Evolutionary conservation across 306 rosid genomes (phyloP), one percentile per base, ranked within the genome.

Genomic region (Abrus pulchellus): DNA sequence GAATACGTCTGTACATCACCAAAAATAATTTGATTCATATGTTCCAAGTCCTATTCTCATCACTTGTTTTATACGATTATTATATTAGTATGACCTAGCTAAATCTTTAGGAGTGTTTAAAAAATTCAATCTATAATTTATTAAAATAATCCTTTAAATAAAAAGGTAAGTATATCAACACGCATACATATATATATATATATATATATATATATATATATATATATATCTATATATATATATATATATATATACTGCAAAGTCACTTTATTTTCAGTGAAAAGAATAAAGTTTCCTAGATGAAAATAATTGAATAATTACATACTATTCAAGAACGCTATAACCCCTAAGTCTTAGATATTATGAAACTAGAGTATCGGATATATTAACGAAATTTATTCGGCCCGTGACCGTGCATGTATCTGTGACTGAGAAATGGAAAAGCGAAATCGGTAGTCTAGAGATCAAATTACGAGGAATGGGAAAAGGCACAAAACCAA

Each of bases 391-490:
- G 11, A 1, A 45, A 34, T 27, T 9, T 49, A 32, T 28, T 12
- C 1, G 6, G 64, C 68, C 55, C 12, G 56, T 30, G 12, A 1
- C 60, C 1, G 32, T 52, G 20, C 66, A 12, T 49, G 55, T 13
- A n/a, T 33, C 67, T 50, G 41, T 52, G 5, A 49, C 52, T 53
- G 11, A 68, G 28, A 63, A 74, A 64, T 13, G 50, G 76, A 61
- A 44, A 65, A 34, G 20, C 14, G 20, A 20, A 29, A 73, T 7
- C 47, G 12, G 33, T 55, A 10, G 5, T 61, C 44, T 2, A 41
- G 28, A 63, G 66, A 50, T 27, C 67, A 64, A 62, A 54, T 40
- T 30, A 14, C 2, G 1, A 41, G 9, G 59, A 68, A 60, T 57
- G 45, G 50, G 7, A 12, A 61, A 11, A 54, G 43, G 14, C 61